Conservation (phyloP, 164 flowering plant species). For the Chimonanthus praecox region DNA sequence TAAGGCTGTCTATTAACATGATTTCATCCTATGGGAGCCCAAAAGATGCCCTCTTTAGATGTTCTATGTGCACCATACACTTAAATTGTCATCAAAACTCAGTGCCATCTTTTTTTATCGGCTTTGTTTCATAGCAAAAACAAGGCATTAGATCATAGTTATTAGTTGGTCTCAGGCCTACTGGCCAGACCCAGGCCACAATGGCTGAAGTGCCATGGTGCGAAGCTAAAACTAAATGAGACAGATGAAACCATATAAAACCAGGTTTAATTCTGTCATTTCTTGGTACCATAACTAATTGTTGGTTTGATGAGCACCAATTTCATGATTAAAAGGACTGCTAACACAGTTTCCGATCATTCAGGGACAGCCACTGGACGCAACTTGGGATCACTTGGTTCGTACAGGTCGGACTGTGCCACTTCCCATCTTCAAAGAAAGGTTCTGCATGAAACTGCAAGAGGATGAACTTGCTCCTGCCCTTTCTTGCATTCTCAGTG, state of each 20-base stretch:
- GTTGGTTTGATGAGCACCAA: background rate
- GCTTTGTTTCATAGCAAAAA: background rate
- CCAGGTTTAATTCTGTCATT: background rate
- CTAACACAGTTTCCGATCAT: conserved; percentile 8
- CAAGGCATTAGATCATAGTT: background rate
- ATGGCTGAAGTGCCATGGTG: background rate
- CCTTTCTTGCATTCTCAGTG: conserved; percentile 33
- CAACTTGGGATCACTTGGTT: conserved; percentile 64
- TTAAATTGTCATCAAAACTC: background rate
- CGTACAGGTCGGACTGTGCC: conserved; percentile 42
- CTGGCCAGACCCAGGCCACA: background rate
- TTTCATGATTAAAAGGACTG: background rate
- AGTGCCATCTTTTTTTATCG: background rate
- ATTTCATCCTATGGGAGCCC: too few species aligned
- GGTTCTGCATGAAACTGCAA: conserved; percentile 57
- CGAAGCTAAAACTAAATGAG: background rate
- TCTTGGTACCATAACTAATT: too few species aligned
- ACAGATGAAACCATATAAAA: background rate
- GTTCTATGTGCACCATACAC: background rate
- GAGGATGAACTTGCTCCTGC: conserved; percentile 44
- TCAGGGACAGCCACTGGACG: conserved; percentile 60
- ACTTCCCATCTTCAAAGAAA: conserved; percentile 50
- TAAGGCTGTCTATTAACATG: background rate
- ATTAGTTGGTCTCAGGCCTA: background rate
- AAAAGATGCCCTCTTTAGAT: background rate